Evolutionary conservation across 345 rosid species (phyloP).

Genomic region (Syzygium oleosum): DNA sequence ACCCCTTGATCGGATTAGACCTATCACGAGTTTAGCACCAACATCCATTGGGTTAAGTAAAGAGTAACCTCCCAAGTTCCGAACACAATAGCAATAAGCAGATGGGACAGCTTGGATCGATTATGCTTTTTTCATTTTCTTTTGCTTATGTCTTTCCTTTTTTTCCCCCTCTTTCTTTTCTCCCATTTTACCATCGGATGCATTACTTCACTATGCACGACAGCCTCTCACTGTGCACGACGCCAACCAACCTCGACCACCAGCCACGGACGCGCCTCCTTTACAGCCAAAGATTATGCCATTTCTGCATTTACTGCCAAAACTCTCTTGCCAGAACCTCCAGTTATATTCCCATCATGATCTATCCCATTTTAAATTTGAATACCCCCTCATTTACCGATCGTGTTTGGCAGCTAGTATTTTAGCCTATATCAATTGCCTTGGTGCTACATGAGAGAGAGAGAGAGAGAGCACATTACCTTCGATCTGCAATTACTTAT

Average conservation of each 20-base stretch:
- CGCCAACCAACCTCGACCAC: not conserved
- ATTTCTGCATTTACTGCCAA: not conserved
- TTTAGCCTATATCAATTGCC: not conserved
- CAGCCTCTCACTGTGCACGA: not conserved
- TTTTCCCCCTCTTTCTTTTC: not conserved
- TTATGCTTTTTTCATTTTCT: not conserved
- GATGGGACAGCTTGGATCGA: not conserved
- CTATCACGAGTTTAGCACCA: not conserved
- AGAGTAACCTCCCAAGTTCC: not conserved
- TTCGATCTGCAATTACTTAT: not conserved
- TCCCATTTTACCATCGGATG: not conserved
- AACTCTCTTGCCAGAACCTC: not conserved
- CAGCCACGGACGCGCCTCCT: not conserved
- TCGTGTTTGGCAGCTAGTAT: not conserved
- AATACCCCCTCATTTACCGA: not conserved
- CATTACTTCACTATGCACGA: not conserved
- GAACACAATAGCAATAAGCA: not conserved
- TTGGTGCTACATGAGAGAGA: not conserved
- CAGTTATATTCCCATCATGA: not conserved
- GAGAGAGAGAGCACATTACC: not conserved
- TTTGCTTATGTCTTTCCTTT: not conserved
- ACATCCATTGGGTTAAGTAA: not conserved
- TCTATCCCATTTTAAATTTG: not conserved
- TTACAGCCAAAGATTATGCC: not conserved
- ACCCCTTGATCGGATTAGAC: not conserved